Evolutionary conservation across 257 asterid genomes (phyloP), one percentile per base, ranked within the genome.

Genomic region (Solanum pimpinellifolium): DNA sequence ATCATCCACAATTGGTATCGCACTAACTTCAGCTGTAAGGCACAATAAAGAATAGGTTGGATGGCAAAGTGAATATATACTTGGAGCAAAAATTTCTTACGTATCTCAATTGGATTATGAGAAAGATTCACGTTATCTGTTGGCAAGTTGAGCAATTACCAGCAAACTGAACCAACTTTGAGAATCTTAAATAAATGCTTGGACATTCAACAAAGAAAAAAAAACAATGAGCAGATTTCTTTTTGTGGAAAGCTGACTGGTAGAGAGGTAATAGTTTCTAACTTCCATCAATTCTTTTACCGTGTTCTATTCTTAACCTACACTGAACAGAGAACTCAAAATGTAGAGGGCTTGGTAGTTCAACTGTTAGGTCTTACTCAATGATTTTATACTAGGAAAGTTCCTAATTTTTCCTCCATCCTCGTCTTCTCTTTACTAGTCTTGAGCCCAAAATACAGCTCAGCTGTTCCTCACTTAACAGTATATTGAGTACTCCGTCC

Each of bases 1-100:
- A 75, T 93, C 97, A 88, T 94, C 97, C 90, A 94, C 97, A 75
- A 94, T 91, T 33, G 97, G 97, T 87, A 94, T 89, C 83, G 97
- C 91, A 89, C 97, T 93, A 86, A 94, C 96, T 86, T 91, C 95
- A 86, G 95, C 97, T 94, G 93, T 87, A 80, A 56, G n/a, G 86
- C 49, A 85, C 68, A 81, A 69, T 52, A 72, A 88, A 27, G 27
- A 69, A 69, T 66, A 69, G n/a, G 60, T 52, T 86, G 77, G 88
- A 35, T 18, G 68, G 86, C 27, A 69, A 52, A 70, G 27, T 80
- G 16, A 18, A 81, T 46, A 47, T 80, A 49, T 29, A 49, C 4
- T 47, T 47, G 42, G 84, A 27, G 46, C 44, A 81, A 81, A 77
- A 47, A 5, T 49, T 81, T 47, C 44, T 81, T 1, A 80, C 49